These are phyloP conservation scores for Helianthus tuberosus DNA, from an alignment of 129 eudicot species.

Conservation along the genomic window DNA sequence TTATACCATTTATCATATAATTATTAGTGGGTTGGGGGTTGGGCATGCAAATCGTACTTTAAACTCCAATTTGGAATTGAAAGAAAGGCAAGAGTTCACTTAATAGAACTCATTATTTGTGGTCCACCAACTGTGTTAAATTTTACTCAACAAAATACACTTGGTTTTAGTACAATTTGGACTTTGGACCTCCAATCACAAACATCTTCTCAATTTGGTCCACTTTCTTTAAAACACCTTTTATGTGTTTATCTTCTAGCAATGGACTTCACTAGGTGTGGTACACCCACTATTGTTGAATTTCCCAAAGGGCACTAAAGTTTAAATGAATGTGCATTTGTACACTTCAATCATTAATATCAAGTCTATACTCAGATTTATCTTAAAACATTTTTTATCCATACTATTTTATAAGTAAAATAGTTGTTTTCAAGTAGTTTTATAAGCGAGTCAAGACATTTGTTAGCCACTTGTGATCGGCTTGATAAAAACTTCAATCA, in stretches of 20 bases:
- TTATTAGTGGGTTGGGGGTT: not conserved
- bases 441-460: too few relatives aligned
- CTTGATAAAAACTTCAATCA: too few relatives aligned
- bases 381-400: too few relatives aligned
- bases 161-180: slow-evolving; percentile 4
- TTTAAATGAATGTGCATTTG: not conserved
- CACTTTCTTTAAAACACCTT: slow-evolving; percentile 20
- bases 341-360: not conserved
- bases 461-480: too few relatives aligned
- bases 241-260: slow-evolving; percentile 20
- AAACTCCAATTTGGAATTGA: not conserved
- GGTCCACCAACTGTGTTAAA: slow-evolving; percentile 4
- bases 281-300: not conserved
- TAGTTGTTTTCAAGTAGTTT: too few relatives aligned
- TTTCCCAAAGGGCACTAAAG: not conserved
- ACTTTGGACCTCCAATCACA: slow-evolving; percentile 9
- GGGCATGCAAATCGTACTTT: not conserved
- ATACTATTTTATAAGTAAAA: too few relatives aligned
- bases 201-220: slow-evolving; percentile 16
- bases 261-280: slow-evolving; percentile 16
- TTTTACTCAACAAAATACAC: slow-evolving; percentile 7
- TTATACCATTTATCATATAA: not conserved
- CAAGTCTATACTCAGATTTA: too few relatives aligned
- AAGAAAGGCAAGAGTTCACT: slow-evolving; percentile 2
- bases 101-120: slow-evolving; percentile 9